Percentiles rank a stretch among this genome's conserved stretches.
phyloP scores from a whole-genome alignment of 495 filamentous ascomycete genomes.

The Trichoderma reesei region DNA sequence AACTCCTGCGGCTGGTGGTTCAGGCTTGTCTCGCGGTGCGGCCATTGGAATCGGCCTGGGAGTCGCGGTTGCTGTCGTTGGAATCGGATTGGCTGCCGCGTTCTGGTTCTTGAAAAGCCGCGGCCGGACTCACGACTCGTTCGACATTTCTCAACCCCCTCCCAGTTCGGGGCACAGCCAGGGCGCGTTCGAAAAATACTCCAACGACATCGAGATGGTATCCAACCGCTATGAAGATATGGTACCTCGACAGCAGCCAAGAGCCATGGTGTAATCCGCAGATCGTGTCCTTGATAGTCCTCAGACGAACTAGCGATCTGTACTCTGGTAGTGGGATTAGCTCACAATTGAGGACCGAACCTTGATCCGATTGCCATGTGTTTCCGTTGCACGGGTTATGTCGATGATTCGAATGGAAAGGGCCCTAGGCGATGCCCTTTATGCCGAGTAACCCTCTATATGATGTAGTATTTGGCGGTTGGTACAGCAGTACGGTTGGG shows the following conservation, averaged over 20 bases:
- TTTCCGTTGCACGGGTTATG: neutral
- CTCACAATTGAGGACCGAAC: neutral
- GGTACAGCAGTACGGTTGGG: neutral
- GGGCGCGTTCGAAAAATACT: conserved; percentile 17
- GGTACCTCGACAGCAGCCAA: conserved; percentile 30
- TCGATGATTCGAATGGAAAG: neutral
- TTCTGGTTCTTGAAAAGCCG: conserved; percentile 25
- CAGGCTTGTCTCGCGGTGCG: conserved; percentile 24
- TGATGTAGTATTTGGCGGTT: neutral
- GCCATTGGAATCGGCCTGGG: conserved; percentile 38
- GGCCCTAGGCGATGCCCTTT: neutral
- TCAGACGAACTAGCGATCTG: neutral
- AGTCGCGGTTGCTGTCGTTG: conserved; percentile 23
- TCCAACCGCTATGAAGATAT: conserved; percentile 39
- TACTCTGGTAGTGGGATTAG: conserved; percentile 3
- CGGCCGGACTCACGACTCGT: conserved; percentile 16
- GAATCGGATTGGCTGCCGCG: conserved; percentile 20
- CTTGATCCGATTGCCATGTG: neutral
- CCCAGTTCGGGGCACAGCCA: neutral
- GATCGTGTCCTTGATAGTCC: neutral
- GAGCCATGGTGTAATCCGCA: conserved; percentile 30
- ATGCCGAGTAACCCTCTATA: neutral
- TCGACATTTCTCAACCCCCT: conserved; percentile 34
- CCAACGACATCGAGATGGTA: conserved; percentile 30
- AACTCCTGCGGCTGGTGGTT: neutral